Evolutionary conservation across 2,329 filamentous ascomycete genomes (phyloP), one percentile per base, ranked within the genome.

Genomic region (Colletotrichum scovillei): DNA sequence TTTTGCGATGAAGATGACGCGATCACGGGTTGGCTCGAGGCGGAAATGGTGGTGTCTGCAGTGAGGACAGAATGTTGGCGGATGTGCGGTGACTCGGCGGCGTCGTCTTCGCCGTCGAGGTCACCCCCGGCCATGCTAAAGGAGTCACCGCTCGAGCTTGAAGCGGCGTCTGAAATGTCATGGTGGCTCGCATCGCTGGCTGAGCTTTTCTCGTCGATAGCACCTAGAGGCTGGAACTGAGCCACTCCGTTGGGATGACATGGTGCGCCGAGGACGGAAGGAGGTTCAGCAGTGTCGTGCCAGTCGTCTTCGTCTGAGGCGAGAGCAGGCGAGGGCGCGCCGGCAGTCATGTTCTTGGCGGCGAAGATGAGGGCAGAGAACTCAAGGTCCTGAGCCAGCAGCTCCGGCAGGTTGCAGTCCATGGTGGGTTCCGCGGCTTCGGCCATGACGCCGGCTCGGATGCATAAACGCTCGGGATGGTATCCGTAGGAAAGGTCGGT

Each of bases 381-480:
- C 76, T 89, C 86, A 58, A 91, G 81, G 74, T 91, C 88, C 72
- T 83, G 84, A 7, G 85, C 89, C n/a, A 91, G 81, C 52, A 90
- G 76, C 79, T 91, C 89, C 2, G 89, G 87, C 22, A 91, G 81
- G 79, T 86, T 90, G 78, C 84, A 85, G 79, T 81, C 75, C 64
- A 82, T 78, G 42, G 67, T 74, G 22, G 80, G 78, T 42, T 79
- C 77, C 56, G 67, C 55, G 67, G 70, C 70, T 73, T 73, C 70
- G 60, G 60, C 67, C 70, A 73, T 73, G 70, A 59, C 63, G 70
- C 70, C 67, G 60, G 60, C 35, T 70, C 63, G 70, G 70, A 73
- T 65, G 67, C 60, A 62, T 57, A 70, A 70, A 70, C 28, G 46
- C 22, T 49, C 46, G 46, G 22, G 16, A 22, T 55, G 70, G 32